These are phyloP conservation scores for Backusella tuberculispora DNA, from an alignment of 192 early-diverging fungal species.

Conservation along the genomic window DNA sequence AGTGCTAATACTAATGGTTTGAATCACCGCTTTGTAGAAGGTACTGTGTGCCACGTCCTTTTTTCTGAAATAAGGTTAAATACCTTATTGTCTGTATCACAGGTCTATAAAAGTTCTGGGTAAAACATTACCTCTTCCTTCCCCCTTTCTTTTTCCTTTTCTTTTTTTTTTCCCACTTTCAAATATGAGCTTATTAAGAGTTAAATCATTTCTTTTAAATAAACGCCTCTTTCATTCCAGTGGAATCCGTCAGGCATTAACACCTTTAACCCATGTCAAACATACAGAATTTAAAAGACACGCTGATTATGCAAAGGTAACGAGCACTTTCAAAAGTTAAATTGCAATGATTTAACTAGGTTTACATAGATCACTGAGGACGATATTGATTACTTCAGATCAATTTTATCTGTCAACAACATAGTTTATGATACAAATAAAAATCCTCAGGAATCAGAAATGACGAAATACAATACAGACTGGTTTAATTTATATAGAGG, in stretches of 20 bases:
- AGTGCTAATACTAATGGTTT: no score
- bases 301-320: slow-evolving; percentile 15
- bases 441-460: slow-evolving; percentile 36
- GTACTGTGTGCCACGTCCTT: no score
- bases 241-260: background rate
- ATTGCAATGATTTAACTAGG: background rate
- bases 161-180: background rate
- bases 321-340: slow-evolving; percentile 3
- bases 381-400: slow-evolving; percentile 61
- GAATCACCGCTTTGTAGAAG: no score
- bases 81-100: no score
- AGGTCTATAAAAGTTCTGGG: no score
- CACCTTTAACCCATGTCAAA: slow-evolving; percentile 6
- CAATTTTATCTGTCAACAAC: slow-evolving; percentile 41
- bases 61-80: no score
- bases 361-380: slow-evolving; percentile 43
- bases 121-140: no score
- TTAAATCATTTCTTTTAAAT: background rate
- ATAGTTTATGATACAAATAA: slow-evolving; percentile 46
- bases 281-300: slow-evolving; percentile 15
- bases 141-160: background rate
- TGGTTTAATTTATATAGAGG: slow-evolving; percentile 95
- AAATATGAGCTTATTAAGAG: background rate
- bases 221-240: background rate
- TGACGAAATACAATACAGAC: slow-evolving; percentile 76